A percentile compares a stretch with the other conserved stretches of the same genome.
Conservation (phyloP, 805 yeast genomes). For the Nakazawaea sp. region DNA sequence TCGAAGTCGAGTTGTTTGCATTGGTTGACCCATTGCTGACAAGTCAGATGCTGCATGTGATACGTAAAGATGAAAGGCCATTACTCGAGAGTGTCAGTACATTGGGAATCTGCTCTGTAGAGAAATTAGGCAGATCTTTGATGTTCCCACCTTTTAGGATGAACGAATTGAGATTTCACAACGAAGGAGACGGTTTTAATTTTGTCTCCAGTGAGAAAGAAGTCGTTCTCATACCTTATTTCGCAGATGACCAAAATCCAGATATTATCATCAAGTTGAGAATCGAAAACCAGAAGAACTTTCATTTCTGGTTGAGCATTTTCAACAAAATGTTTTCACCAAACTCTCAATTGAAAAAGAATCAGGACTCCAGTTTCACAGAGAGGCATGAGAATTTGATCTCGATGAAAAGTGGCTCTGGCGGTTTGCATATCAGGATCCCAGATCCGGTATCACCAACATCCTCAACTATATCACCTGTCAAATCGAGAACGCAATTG, state of each 20-base stretch:
- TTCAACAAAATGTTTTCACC: constrained; percentile 3
- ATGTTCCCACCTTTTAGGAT: constrained; percentile 26
- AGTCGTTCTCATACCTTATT: constrained; percentile 1
- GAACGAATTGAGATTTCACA: constrained; percentile 19
- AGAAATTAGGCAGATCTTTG: constrained; percentile 21
- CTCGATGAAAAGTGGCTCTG: background rate
- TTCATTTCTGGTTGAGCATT: background rate
- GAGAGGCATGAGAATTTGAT: background rate
- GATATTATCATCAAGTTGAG: constrained; percentile 2
- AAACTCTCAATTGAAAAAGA: background rate
- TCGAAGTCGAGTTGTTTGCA: constrained; percentile 6
- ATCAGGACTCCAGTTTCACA: background rate
- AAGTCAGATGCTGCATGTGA: background rate
- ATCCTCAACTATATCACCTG: background rate
- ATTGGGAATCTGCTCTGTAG: constrained; percentile 23
- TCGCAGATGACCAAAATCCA: background rate
- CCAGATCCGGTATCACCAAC: background rate
- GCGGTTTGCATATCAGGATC: constrained; percentile 5
- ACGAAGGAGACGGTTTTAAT: constrained; percentile 10
- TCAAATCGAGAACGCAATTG: background rate
- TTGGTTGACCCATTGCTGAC: background rate
- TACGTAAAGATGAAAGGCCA: constrained; percentile 12
- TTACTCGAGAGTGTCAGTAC: constrained; percentile 18
- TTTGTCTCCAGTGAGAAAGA: background rate
- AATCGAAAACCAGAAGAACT: background rate